Base-by-base conservation (phyloP, 805 yeast genomes). In the Saccharomycopsis sp. region DNA sequence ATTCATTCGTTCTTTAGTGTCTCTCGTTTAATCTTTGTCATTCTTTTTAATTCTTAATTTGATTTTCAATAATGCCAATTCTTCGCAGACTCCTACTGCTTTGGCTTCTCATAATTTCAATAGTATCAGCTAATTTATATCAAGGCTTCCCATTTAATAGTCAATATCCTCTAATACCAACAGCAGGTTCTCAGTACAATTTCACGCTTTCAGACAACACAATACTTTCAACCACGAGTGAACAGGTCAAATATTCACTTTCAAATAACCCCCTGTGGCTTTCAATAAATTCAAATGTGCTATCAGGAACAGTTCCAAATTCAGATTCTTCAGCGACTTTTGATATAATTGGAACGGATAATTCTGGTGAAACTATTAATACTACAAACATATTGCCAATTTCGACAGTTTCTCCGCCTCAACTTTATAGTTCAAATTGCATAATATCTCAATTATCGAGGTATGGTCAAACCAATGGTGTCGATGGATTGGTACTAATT, bases 161-260 rank as follows among this genome's bases (percentile, higher is more conserved):
- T 58, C 98, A 90, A 64, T 70, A 80, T 19, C 97, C 97, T 4
- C 82, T 87, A 27, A 85, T 93, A 11, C 97, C 95, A 3, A 71
- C 94, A 47, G 75, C 77, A 13, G 75, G 75, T 48, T 68, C 75
- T 54, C 53, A 59, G 2, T 90, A 81, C 63, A 53, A 65, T 16
- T 90, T 85, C 62, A 71, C 80, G 29, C 63, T 90, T 34, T 80
- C 88, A 43, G 65, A 74, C 48, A 77, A 79, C 53, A 90, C 97
- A 2, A 87, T 75, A 60, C 58, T 66, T 20, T 69, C 68, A 16
- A 41, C 62, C 5, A 9, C 35, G 8, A 20, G 35, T 14, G 14
- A 17, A 8, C 20, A 8, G 6, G 69, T 88, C 29, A 47, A 67
- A 4, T 86, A 86, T 60, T 55, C 74, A 2, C 26, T 43, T 17